phyloP scores from a whole-genome alignment of 768 basidiomycete genomes.

The Rhizopogon vinicolor region DNA sequence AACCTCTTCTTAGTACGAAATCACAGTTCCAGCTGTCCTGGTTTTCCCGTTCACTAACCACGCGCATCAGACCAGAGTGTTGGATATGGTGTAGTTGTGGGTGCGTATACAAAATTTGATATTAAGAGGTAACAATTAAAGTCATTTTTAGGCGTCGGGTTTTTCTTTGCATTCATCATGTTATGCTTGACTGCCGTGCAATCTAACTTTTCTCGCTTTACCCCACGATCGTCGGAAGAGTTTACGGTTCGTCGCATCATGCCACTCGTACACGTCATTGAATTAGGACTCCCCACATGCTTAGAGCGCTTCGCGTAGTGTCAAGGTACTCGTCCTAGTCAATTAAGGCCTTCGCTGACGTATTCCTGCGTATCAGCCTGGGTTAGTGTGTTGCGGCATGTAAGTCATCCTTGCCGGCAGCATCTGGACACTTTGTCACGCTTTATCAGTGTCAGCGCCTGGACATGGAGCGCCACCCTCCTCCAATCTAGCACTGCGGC shows the following conservation, averaged over 20 bases:
- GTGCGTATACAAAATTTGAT: conserved; percentile 8
- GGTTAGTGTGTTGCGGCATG: conserved; percentile 33
- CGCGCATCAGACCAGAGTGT: conserved; percentile 21
- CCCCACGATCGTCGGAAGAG: conserved; percentile 30
- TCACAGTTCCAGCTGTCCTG: not conserved
- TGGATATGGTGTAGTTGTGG: conserved; percentile 32
- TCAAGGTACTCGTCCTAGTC: conserved; percentile 17
- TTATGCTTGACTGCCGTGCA: conserved; percentile 27
- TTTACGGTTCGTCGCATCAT: conserved; percentile 17
- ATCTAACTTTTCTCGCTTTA: conserved; percentile 29
- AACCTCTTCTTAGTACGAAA: conserved; percentile 31
- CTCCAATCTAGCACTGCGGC: conserved; percentile 33
- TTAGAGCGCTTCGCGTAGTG: conserved; percentile 27
- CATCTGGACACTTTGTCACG: not conserved
- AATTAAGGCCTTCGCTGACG: not conserved
- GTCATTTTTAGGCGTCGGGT: conserved; percentile 24
- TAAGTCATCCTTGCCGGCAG: conserved; percentile 2
- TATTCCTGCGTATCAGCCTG: conserved; percentile 15
- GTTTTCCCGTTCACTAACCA: not conserved
- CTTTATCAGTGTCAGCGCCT: conserved; percentile 25
- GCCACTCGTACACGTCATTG: not conserved
- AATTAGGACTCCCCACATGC: not conserved
- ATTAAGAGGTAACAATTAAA: not conserved
- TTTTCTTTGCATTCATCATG: conserved; percentile 33
- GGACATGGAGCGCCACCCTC: conserved; percentile 37